Percentiles rank a stretch among this genome's conserved stretches.
These are phyloP conservation scores for Flaveria robusta DNA, from an alignment of 129 eudicot species.

Conservation along the genomic window DNA sequence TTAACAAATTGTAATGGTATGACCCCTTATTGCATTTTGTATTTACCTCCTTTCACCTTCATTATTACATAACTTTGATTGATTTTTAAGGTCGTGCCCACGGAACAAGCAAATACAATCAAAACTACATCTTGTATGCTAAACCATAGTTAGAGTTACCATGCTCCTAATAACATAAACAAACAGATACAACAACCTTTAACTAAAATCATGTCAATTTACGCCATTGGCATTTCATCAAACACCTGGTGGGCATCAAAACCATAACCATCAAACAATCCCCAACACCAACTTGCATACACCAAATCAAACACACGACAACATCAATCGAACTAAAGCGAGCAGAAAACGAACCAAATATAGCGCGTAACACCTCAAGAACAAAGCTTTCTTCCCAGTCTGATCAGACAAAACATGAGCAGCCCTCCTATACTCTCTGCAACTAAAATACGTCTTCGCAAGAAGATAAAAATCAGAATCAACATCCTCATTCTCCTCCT, in stretches of 20 bases:
- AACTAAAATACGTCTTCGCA: conserved; percentile 81
- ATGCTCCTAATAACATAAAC: conserved; percentile 9
- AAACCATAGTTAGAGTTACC: background rate
- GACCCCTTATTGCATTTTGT: background rate
- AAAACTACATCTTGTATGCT: background rate
- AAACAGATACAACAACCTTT: background rate
- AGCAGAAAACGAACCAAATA: conserved; percentile 64
- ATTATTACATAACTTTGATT: background rate
- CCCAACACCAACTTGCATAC: background rate
- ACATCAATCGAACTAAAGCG: background rate
- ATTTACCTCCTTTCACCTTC: background rate
- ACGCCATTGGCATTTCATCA: conserved; percentile 26
- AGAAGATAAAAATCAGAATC: conserved; percentile 79
- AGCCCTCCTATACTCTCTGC: conserved; percentile 90
- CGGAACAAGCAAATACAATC: background rate
- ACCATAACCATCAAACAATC: background rate
- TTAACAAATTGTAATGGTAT: background rate
- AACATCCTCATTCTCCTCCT: conserved; percentile 55
- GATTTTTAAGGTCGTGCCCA: background rate
- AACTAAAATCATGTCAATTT: background rate
- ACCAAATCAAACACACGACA: background rate
- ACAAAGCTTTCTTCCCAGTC: conserved; percentile 74
- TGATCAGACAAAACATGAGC: conserved; percentile 91
- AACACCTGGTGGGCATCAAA: conserved; percentile 21
- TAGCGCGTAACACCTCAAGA: conserved; percentile 87